Evolutionary conservation across 345 rosid species (phyloP).

Genomic region (Brassica cretica): DNA sequence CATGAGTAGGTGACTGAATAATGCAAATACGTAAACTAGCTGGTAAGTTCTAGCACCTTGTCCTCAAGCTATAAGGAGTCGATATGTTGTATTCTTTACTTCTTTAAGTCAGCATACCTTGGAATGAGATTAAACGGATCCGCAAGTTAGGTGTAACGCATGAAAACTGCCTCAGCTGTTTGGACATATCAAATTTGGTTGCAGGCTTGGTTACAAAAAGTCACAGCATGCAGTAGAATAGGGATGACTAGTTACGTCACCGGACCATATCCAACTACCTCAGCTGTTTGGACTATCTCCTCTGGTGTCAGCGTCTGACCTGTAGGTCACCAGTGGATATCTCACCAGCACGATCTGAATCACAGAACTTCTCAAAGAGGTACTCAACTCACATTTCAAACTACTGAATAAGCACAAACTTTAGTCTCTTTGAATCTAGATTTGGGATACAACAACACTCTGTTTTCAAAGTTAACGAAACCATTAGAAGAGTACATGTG

Average conservation of each 20-base stretch:
- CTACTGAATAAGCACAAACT: too few relatives aligned
- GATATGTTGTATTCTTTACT: neutral
- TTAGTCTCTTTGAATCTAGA: neutral
- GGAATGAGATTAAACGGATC: neutral
- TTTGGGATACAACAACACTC: neutral
- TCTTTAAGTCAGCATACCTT: neutral
- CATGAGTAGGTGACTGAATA: neutral
- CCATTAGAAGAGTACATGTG: neutral
- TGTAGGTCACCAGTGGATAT: neutral
- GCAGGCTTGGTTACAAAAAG: neutral
- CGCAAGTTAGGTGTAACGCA: neutral
- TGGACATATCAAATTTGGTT: neutral
- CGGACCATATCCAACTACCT: neutral
- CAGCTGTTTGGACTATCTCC: neutral
- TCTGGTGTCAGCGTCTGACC: neutral
- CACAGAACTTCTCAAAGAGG: neutral
- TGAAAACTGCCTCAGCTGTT: neutral
- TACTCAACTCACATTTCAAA: too few relatives aligned
- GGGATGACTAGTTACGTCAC: neutral
- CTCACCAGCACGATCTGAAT: neutral
- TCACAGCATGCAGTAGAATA: neutral
- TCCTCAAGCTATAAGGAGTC: neutral
- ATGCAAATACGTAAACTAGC: neutral
- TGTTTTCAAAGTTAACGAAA: neutral
- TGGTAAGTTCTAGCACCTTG: neutral